Base-by-base conservation (phyloP, 2,329 filamentous ascomycete species). In the Pseudocercospora musae region DNA sequence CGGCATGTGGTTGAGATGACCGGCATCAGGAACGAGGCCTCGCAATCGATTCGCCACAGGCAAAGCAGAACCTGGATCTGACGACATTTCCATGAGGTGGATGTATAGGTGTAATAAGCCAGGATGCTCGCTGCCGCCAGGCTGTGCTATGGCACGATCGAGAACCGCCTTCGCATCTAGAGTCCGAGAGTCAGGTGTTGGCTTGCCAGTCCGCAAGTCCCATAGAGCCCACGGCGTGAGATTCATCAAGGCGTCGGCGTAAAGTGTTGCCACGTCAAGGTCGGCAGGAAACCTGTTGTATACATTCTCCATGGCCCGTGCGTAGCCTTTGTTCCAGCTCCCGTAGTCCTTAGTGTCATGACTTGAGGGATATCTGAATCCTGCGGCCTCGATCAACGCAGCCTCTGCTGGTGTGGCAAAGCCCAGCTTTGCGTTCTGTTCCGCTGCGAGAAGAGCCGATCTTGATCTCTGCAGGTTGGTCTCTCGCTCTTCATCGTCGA, bases 21-120 rank as follows among this genome's bases (percentile, higher is more conserved):
- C 89, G 0, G 85, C 81, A 71, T 91, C 88, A 0, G 89, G 89
- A 0, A 89, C 84, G 1, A 91, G 80, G 9, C 79, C 81, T 21
- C 89, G 85, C 10, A 92, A 80, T 15, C 78, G 76, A 69, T 91
- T 83, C 4, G 88, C 88, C 0, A 83, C 79, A 0, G 82, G 77
- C 15, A 90, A 73, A 1, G 87, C 89, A 1, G 76, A 72, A 72
- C 91, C 89, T 0, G 89, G 89, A 0, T 78, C 81, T 0, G 79
- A 77, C 0, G 89, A 91, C 89, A 91, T 91, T 71, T 92, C 89
- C 80, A 91, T 89, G 3, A 91, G 82, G 68, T 92, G 89, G 42
- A 92, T 89, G 73, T 92, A 92, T 31, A 91, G 76, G 73, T 93
- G 90, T 5, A 92, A 78, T 0, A 92, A 74, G 0, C 89, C 90